Conservation (phyloP, 2,329 filamentous ascomycete species). For the Alternaria brassicae region DNA sequence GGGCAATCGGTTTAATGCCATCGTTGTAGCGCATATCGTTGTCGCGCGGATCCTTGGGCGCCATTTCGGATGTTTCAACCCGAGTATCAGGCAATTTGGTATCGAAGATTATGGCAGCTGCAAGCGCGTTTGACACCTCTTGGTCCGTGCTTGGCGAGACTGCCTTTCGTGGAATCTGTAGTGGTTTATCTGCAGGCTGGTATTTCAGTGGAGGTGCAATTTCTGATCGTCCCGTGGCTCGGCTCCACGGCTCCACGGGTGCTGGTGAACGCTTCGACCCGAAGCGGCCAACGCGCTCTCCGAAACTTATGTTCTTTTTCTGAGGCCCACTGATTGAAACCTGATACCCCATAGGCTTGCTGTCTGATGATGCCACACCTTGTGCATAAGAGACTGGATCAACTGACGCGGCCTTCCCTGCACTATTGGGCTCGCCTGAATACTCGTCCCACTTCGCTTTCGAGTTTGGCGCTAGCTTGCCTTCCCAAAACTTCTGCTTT, state of each 20-base stretch:
- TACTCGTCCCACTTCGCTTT: conserved; percentile 67
- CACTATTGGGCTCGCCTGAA: conserved; percentile 66
- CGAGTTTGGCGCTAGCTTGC: conserved; percentile 44
- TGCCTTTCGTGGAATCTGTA: conserved; percentile 56
- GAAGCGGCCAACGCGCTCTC: conserved; percentile 39
- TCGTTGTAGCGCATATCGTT: conserved; percentile 46
- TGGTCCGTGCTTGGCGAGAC: conserved; percentile 29
- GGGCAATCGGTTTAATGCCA: conserved; percentile 53
- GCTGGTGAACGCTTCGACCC: conserved; percentile 31
- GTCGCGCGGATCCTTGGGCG: conserved; percentile 13
- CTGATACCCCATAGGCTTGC: conserved; percentile 41
- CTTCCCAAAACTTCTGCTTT: conserved; percentile 48
- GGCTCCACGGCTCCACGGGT: conserved; percentile 69
- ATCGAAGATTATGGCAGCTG: conserved; percentile 27
- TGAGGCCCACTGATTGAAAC: conserved; percentile 42
- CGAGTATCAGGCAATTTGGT: conserved; percentile 39
- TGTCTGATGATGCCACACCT: conserved; percentile 20
- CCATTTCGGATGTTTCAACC: conserved; percentile 36
- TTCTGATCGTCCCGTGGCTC: conserved; percentile 71
- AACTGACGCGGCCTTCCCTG: conserved; percentile 64
- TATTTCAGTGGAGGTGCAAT: conserved; percentile 71
- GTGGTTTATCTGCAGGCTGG: conserved; percentile 62
- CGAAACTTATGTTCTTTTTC: conserved; percentile 40
- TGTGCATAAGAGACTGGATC: conserved; percentile 57
- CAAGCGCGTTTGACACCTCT: conserved; percentile 37